Base-by-base conservation (phyloP, 176 grass and related monocot genomes). In the Oropetium thomaeum region DNA sequence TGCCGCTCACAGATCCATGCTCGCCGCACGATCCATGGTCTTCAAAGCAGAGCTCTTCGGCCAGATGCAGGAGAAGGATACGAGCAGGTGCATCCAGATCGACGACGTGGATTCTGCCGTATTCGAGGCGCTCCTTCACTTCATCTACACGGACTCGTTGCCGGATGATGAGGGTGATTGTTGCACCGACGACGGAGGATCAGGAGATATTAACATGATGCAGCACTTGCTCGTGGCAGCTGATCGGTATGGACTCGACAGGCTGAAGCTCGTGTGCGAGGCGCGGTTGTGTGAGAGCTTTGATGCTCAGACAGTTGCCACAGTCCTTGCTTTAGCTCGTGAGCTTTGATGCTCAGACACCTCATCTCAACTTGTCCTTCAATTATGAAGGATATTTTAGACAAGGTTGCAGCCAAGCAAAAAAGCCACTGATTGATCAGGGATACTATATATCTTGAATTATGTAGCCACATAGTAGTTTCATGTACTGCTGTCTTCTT, bases 191-290 rank as follows among this genome's bases (percentile, higher is more conserved):
- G n/a, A n/a, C n/a, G n/a, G n/a, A n/a, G n/a, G n/a, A n/a, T n/a
- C n/a, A n/a, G n/a, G n/a, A n/a, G n/a, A n/a, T n/a, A n/a, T n/a
- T n/a, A n/a, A n/a, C n/a, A n/a, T n/a, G 14, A 47, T 66, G 43
- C 86, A 79, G 3, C 69, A 83, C 22, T 9, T 83, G 69, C 27
- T 83, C 0, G 74, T 69, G 22, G 74, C 86, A 0, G 80, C 86
- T 0, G 62, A 83, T 61, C 49, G 61, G 0, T 79, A 88, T 23
- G 86, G 61, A 5, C 0, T 88, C 27, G 62, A 79, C 2, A 69
- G 75, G 74, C 16, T 88, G 1, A 38, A 13, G 12, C 0, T 62
- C 10, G 62, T 79, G 29, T 79, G 86, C 22, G 80, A 79, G 30
- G 23, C 1, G 5, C 66, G 44, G 52, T 8, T 88, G 0, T 75